These are phyloP conservation scores for Nicotiana benthamiana DNA, from an alignment of 257 asterid genomes.

Conservation along the genomic window DNA sequence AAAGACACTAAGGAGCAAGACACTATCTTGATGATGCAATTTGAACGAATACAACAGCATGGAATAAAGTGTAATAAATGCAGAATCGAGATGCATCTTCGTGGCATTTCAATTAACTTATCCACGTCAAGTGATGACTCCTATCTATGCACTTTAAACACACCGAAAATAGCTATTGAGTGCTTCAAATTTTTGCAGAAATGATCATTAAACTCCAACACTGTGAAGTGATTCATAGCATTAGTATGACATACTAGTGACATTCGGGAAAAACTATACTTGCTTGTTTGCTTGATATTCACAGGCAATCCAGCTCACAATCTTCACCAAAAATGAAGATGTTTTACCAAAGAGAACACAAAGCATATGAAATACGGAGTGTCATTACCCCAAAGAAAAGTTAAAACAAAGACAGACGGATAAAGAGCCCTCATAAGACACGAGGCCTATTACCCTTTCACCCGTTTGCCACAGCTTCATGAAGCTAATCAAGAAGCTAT, in stretches of 20 bases:
- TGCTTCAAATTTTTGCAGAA: neutral
- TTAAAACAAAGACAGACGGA: neutral
- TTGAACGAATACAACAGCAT: neutral
- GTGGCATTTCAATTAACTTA: neutral
- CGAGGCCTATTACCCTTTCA: neutral
- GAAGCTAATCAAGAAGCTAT: neutral
- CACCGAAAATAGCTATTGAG: neutral
- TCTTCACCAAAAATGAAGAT: neutral
- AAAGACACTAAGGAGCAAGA: neutral
- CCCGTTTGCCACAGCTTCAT: neutral
- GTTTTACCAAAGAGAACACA: neutral
- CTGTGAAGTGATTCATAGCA: neutral
- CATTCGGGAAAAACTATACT: neutral
- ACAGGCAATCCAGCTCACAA: neutral
- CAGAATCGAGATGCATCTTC: neutral
- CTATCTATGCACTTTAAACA: neutral
- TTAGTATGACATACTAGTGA: neutral
- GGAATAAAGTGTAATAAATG: neutral
- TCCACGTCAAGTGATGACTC: neutral
- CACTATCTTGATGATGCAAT: neutral
- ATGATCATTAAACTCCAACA: neutral
- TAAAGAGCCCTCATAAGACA: neutral
- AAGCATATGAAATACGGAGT: neutral
- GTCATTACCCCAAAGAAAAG: neutral
- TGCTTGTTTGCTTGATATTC: neutral